Conservation (phyloP, 2,329 filamentous ascomycete species). For the Zymoseptoria tritici region DNA sequence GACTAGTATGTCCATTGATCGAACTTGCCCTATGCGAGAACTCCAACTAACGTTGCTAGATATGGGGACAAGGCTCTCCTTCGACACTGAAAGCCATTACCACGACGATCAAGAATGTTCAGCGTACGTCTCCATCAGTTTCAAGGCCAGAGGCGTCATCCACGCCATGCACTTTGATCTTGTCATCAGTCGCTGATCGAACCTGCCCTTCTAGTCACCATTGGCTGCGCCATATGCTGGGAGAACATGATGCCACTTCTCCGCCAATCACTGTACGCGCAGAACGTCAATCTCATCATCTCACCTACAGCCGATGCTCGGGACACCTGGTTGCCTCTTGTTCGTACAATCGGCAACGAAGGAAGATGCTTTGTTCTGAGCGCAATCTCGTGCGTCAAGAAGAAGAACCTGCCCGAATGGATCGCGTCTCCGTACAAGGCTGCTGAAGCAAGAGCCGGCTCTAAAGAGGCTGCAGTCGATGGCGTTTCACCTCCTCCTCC, state of each 20-base stretch:
- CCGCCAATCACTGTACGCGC: conserved; percentile 69
- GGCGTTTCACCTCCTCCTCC: not conserved
- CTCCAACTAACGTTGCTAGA: conserved; percentile 18
- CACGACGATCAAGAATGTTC: conserved; percentile 70
- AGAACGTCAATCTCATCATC: conserved; percentile 81
- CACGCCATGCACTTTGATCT: not conserved
- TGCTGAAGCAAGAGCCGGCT: not conserved
- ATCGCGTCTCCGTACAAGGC: conserved; percentile 33
- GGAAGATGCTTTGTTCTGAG: conserved; percentile 79
- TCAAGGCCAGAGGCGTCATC: not conserved
- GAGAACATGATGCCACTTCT: conserved; percentile 94
- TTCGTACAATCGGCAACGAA: conserved; percentile 74
- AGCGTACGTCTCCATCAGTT: conserved; percentile 23
- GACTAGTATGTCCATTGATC: conserved; percentile 28
- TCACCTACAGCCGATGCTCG: conserved; percentile 82
- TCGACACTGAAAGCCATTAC: conserved; percentile 71
- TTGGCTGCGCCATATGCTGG: conserved; percentile 90
- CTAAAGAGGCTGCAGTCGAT: not conserved
- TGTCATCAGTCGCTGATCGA: not conserved
- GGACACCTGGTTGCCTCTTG: conserved; percentile 73
- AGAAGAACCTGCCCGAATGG: conserved; percentile 51
- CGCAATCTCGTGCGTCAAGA: conserved; percentile 71
- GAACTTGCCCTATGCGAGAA: not conserved
- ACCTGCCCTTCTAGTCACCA: conserved; percentile 47
- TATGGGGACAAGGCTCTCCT: conserved; percentile 83